Conservation (phyloP, 164 flowering plant species). For the Magnolia officinalis region DNA sequence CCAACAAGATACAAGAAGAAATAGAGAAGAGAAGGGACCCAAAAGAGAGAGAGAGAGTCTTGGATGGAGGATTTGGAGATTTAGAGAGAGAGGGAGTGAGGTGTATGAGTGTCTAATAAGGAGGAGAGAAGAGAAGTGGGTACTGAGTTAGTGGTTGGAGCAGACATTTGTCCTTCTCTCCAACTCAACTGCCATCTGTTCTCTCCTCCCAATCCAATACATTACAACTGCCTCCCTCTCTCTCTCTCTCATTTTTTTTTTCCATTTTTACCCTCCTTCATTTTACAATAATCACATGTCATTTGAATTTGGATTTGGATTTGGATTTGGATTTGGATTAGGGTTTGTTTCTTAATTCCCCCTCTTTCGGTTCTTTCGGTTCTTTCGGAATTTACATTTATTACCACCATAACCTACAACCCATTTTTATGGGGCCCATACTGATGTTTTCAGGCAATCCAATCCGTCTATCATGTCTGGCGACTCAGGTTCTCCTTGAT, state of each 20-base stretch:
- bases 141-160: constrained; percentile 14
- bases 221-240: background rate
- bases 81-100: background rate
- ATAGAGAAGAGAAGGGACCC: background rate
- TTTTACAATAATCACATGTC: background rate
- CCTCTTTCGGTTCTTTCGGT: too few species aligned
- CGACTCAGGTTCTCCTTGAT: too few species aligned
- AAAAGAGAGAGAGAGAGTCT: background rate
- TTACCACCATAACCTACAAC: too few species aligned
- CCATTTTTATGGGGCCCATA: too few species aligned
- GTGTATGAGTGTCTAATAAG: background rate
- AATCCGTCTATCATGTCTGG: too few species aligned
- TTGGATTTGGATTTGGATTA: too few species aligned
- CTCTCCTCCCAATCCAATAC: background rate
- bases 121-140: constrained; percentile 1
- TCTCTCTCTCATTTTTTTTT: background rate
- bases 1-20: background rate
- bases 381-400: too few species aligned
- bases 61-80: background rate
- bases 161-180: constrained; percentile 31
- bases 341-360: too few species aligned
- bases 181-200: constrained; percentile 20
- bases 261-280: background rate
- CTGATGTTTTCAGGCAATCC: too few species aligned
- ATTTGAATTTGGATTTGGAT: too few species aligned